Percentiles rank a stretch among this genome's conserved stretches.
These are phyloP conservation scores for Microcos paniculata DNA, from an alignment of 345 rosid genomes.

Conservation along the genomic window DNA sequence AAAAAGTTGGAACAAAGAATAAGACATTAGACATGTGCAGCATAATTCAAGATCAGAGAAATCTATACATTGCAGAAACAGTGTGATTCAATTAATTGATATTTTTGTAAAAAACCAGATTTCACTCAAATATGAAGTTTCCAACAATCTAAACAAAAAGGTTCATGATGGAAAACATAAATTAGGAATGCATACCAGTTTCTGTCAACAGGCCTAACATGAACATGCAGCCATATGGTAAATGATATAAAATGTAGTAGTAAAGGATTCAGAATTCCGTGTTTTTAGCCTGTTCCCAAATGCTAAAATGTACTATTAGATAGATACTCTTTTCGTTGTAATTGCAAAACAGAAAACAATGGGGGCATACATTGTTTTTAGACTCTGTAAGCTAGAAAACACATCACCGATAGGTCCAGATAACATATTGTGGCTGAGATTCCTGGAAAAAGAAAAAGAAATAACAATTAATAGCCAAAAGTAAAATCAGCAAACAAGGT, in stretches of 20 bases:
- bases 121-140: background rate
- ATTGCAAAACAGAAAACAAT: slow-evolving; percentile 5
- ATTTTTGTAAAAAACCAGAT: background rate
- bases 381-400: slow-evolving; percentile 60
- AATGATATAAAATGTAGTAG: no score
- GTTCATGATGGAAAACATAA: background rate
- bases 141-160: background rate
- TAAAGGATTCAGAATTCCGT: slow-evolving; percentile 9
- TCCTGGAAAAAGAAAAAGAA: slow-evolving; percentile 45
- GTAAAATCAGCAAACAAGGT: background rate
- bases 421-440: slow-evolving; percentile 76
- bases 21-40: background rate
- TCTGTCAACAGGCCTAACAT: background rate
- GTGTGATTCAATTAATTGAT: background rate
- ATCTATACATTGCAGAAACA: background rate
- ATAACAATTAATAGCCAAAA: slow-evolving; percentile 8
- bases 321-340: background rate
- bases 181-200: background rate
- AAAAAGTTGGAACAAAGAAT: background rate
- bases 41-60: background rate
- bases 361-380: slow-evolving; percentile 68
- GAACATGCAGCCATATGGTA: background rate
- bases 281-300: background rate
- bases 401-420: slow-evolving; percentile 87
- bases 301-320: background rate